phyloP scores from a whole-genome alignment of 331 rosid species.

The Stylosanthes scabra region DNA sequence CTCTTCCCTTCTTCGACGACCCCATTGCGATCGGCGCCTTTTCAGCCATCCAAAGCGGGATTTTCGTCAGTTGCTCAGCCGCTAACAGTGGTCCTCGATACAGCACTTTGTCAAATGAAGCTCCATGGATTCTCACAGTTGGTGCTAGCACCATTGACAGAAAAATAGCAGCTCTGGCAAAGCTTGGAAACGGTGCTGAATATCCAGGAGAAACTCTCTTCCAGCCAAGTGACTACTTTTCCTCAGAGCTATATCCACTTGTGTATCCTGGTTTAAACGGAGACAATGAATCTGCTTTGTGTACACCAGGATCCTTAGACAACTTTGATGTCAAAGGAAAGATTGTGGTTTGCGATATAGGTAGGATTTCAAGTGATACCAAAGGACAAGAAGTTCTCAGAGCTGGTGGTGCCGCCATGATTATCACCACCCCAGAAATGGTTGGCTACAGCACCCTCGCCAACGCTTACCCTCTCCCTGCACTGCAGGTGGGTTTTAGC shows the following conservation, averaged over 20 bases:
- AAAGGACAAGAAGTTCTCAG: slow-evolving; percentile 59
- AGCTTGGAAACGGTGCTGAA: slow-evolving; percentile 64
- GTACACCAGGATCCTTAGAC: slow-evolving; percentile 48
- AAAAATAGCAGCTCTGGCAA: slow-evolving; percentile 53
- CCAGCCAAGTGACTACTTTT: slow-evolving; percentile 55
- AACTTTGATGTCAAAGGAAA: slow-evolving; percentile 49
- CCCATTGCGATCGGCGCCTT: slow-evolving; percentile 72
- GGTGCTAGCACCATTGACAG: slow-evolving; percentile 85
- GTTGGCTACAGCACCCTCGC: slow-evolving; percentile 51
- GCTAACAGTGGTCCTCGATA: slow-evolving; percentile 61
- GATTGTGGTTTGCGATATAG: slow-evolving; percentile 67
- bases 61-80: slow-evolving; percentile 75
- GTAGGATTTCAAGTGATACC: slow-evolving; percentile 36
- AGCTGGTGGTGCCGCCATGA: slow-evolving; percentile 75
- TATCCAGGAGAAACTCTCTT: slow-evolving; percentile 57
- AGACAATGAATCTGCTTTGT: slow-evolving; percentile 29
- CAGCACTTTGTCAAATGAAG: slow-evolving; percentile 59
- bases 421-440: slow-evolving; percentile 42
- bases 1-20: slow-evolving; percentile 56
- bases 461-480: slow-evolving; percentile 59
- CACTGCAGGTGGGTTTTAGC: slow-evolving; percentile 52
- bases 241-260: slow-evolving; percentile 45
- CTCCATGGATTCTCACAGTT: slow-evolving; percentile 83
- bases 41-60: slow-evolving; percentile 61
- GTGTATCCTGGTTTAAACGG: slow-evolving; percentile 56